A percentile compares a stretch with the other conserved stretches of the same genome.
phyloP scores from a whole-genome alignment of 352 stramenopile genomes.

The Discostella stelligera region DNA sequence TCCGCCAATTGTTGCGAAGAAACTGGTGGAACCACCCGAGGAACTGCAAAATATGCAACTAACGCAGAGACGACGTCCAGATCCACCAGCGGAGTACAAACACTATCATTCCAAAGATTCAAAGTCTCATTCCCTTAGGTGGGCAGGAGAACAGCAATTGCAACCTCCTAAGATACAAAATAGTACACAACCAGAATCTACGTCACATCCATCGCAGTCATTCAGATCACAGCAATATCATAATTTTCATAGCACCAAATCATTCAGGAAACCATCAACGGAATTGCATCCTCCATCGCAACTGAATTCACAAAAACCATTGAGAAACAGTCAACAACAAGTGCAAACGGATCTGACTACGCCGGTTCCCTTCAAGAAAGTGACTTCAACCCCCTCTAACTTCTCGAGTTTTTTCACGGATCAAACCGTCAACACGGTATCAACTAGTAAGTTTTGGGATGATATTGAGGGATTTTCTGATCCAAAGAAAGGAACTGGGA shows the following conservation, averaged over 20 bases:
- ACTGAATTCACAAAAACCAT: not conserved
- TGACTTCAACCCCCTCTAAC: slow-evolving; percentile 21
- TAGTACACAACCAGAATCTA: not conserved
- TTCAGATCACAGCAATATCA: not conserved
- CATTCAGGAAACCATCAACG: not conserved
- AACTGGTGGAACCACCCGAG: slow-evolving; percentile 10
- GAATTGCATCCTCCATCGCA: slow-evolving; percentile 13
- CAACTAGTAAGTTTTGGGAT: slow-evolving; percentile 47
- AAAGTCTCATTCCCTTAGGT: not conserved
- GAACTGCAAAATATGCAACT: not conserved
- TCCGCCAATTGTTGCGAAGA: slow-evolving; percentile 1
- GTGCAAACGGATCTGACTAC: slow-evolving; percentile 11
- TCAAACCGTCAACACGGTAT: slow-evolving; percentile 25
- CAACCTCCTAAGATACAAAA: not conserved
- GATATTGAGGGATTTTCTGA: slow-evolving; percentile 29
- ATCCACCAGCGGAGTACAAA: slow-evolving; percentile 22
- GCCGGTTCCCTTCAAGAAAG: slow-evolving; percentile 29
- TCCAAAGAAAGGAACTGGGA: not conserved
- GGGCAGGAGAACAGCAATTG: not conserved
- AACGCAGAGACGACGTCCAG: slow-evolving; percentile 8
- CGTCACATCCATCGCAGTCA: slow-evolving; percentile 5
- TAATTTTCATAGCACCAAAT: not conserved
- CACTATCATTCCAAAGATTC: slow-evolving; percentile 10
- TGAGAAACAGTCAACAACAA: not conserved
- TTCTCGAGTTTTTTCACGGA: slow-evolving; percentile 17